Base-by-base conservation (phyloP, 2,329 filamentous ascomycete species). In the Penicillium sp. region DNA sequence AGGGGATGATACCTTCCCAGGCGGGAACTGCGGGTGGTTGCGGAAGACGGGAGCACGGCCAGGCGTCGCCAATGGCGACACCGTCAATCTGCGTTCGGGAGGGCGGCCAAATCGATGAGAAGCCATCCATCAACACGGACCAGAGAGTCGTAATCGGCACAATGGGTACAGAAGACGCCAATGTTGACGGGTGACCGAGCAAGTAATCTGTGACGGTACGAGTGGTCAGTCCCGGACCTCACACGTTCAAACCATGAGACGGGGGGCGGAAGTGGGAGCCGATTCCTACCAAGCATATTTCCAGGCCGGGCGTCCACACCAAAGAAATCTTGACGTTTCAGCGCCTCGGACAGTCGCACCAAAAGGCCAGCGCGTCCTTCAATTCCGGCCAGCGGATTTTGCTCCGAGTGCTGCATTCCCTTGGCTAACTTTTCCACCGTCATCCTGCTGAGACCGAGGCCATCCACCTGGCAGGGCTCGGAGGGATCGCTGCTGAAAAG, bases 381-480 rank as follows among this genome's bases (percentile, higher is more conserved):
- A 2, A 97, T 72, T 3, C 93, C 91, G 36, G 88, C 85, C 54
- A 98, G 81, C 29, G 84, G 83, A 64, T 95, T 97, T 5, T 81
- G 76, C 1, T 87, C 83, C 1, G 81, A 81, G 46, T 93, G 90
- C 67, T 98, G 93, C 65, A 98, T 77, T 9, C 88, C 93, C 55
- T 82, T 84, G 9, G 85, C 85, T 62, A 98, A 77, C 50, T 80
- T 77, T 29, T 89, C 83, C 9, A 85, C 76, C 0, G 86, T 93
- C 48, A 97, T 71, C 48, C 76, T 82, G 59, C 81, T 82, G 57
- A 98, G 74, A 0, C 85, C 93, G 5, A 82, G 81, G 54, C 85
- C 89, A 71, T 98, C 91, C 27, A 97, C 93, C 67, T 95, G 90
- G 63, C 83, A 88, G 43, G 89, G 90, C 70, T 95, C 89, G 49